Evolutionary conservation across 2,329 filamentous ascomycete species (phyloP).

Genomic region (Penicillium sp.): DNA sequence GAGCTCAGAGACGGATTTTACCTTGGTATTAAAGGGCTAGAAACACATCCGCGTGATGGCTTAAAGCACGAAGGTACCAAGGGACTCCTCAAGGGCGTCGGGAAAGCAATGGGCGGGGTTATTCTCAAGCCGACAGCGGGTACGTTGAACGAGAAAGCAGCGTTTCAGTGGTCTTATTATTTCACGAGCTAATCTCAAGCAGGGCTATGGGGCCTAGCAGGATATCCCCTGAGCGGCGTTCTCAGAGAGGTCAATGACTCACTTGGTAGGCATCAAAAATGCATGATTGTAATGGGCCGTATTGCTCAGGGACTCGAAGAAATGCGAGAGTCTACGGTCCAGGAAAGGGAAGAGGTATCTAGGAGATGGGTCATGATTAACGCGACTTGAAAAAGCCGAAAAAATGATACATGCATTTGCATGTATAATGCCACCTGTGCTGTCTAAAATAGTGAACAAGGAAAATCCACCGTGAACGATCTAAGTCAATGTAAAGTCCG

Average conservation of each 20-base stretch:
- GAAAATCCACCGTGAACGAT: too few species aligned
- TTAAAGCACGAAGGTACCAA: slow-evolving; percentile 63
- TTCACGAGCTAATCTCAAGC: background rate
- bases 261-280: slow-evolving; percentile 26
- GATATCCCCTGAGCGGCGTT: slow-evolving; percentile 34
- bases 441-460: too few species aligned
- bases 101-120: slow-evolving; percentile 79
- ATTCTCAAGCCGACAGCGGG: slow-evolving; percentile 80
- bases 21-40: slow-evolving; percentile 77
- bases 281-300: slow-evolving; percentile 27
- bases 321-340: slow-evolving; percentile 19
- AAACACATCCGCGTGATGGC: slow-evolving; percentile 74
- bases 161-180: background rate
- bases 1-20: slow-evolving; percentile 76
- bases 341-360: slow-evolving; percentile 25
- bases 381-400: background rate
- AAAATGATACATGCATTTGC: background rate
- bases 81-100: slow-evolving; percentile 76
- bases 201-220: slow-evolving; percentile 32
- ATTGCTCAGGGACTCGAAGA: slow-evolving; percentile 31
- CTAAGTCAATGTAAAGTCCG: too few species aligned
- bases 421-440: too few species aligned
- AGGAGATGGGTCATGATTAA: slow-evolving; percentile 13
- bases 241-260: slow-evolving; percentile 32
- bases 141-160: slow-evolving; percentile 38